phyloP scores from a whole-genome alignment of 108 stramenopile species.

The Aurantiochytrium sp. region DNA sequence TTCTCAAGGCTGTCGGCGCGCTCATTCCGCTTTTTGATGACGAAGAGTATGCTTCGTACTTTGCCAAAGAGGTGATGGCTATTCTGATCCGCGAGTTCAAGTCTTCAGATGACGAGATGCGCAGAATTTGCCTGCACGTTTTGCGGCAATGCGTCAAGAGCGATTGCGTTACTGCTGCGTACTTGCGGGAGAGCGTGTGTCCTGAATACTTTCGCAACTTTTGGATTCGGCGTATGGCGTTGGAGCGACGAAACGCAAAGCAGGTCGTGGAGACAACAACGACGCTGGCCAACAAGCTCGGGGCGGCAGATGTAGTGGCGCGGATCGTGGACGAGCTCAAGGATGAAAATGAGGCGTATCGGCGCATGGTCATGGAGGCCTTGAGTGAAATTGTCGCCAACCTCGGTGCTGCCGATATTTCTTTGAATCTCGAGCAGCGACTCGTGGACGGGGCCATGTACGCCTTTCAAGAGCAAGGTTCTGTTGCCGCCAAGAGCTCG shows the following conservation, averaged over 20 bases:
- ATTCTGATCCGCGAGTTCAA: slow-evolving; percentile 94
- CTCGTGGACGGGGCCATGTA: slow-evolving; percentile 97
- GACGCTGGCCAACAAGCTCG: slow-evolving; percentile 96
- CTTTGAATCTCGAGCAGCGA: slow-evolving; percentile 87
- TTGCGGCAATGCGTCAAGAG: slow-evolving; percentile 97
- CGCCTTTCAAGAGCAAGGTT: slow-evolving; percentile 91
- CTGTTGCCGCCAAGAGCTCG: neutral
- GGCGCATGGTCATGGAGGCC: slow-evolving; percentile 99
- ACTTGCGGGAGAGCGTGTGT: slow-evolving; percentile 87
- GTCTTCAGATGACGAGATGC: slow-evolving; percentile 91
- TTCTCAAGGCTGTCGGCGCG: slow-evolving; percentile 94
- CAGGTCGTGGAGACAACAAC: slow-evolving; percentile 96
- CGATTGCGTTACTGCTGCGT: slow-evolving; percentile 91
- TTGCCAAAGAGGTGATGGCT: slow-evolving; percentile 94
- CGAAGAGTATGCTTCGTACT: slow-evolving; percentile 94
- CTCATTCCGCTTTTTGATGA: slow-evolving; percentile 98
- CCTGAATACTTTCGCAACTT: slow-evolving; percentile 96
- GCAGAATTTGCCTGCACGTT: slow-evolving; percentile 93
- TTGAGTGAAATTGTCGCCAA: slow-evolving; percentile 82
- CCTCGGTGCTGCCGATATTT: slow-evolving; percentile 86
- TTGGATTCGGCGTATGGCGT: slow-evolving; percentile 97
- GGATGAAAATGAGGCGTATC: slow-evolving; percentile 96
- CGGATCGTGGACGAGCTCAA: slow-evolving; percentile 98
- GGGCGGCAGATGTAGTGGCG: slow-evolving; percentile 79
- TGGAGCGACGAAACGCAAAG: slow-evolving; percentile 91